Evolutionary conservation across 306 rosid genomes (phyloP).

Genomic region (Trifolium dubium): DNA sequence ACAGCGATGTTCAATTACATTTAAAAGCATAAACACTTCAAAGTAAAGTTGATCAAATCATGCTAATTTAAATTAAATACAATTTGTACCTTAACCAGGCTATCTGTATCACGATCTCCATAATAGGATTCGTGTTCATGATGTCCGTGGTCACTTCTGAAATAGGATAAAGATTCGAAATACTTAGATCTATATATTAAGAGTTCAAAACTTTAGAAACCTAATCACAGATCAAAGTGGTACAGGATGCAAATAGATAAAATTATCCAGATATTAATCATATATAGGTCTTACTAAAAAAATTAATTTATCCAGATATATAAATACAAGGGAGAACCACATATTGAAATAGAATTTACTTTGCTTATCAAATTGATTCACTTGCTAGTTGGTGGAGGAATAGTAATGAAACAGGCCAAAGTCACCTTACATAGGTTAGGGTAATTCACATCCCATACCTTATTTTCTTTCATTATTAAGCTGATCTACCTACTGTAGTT

Average conservation of each 20-base stretch:
- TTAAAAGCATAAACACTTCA: slow-evolving; percentile 23
- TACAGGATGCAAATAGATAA: slow-evolving; percentile 9
- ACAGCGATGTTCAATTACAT: slow-evolving; percentile 15
- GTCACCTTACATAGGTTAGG: slow-evolving; percentile 28
- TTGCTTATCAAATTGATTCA: slow-evolving; percentile 27
- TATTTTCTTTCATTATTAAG: slow-evolving; percentile 19
- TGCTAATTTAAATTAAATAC: slow-evolving; percentile 31
- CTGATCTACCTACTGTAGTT: slow-evolving; percentile 20
- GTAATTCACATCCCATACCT: slow-evolving; percentile 21
- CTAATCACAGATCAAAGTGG: slow-evolving; percentile 15
- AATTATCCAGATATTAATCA: slow-evolving; percentile 27
- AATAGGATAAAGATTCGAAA: slow-evolving; percentile 40
- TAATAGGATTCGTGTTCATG: slow-evolving; percentile 95
- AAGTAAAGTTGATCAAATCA: slow-evolving; percentile 35
- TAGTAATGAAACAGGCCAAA: slow-evolving; percentile 11
- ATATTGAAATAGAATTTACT: slow-evolving; percentile 32
- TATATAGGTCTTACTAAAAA: slow-evolving; percentile 8
- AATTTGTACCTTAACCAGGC: slow-evolving; percentile 77
- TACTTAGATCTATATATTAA: background rate
- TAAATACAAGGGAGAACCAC: slow-evolving; percentile 12
- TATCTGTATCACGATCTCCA: slow-evolving; percentile 93
- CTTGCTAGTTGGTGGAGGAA: slow-evolving; percentile 21
- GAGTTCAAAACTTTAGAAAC: slow-evolving; percentile 32
- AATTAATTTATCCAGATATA: background rate
- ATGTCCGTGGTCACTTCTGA: slow-evolving; percentile 87